Evolutionary conservation across 768 basidiomycete genomes (phyloP), one percentile per base, ranked within the genome.

Genomic region (Lactarius pseudohatsudake): DNA sequence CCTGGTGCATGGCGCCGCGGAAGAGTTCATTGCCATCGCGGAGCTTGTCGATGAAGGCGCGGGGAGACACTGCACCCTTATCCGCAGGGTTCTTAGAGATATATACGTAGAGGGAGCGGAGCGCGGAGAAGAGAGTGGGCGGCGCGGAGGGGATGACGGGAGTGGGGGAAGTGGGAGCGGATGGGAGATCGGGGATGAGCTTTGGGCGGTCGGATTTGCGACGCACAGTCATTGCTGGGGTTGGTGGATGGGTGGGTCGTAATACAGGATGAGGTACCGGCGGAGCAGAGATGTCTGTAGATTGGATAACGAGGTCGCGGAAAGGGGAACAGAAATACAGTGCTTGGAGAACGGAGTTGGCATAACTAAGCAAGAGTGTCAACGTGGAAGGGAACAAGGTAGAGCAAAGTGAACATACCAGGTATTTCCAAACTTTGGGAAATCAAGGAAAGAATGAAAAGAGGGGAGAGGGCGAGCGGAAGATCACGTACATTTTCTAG

Each of bases 331-430:
- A 98, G 76, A 96, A 96, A 80, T 98, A 99, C 63, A 98, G 85
- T 0, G 97, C 89, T 76, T 99, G 96, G 18, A 99, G 83, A 28
- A 99, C 94, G n/a, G 96, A 97, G 78, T 98, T 99, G 80, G 91
- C 95, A 77, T 99, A 99, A 79, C 95, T 95, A 75, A 20, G 58
- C 13, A 26, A 15, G 26, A 18, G 41, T 28, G 20, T 43, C 43
- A 18, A 4, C n/a, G 43, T 50, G 32, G 32, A 30, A 43, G 30
- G 13, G n/a, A 54, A 32, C 18, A 38, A 36, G 7, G 41, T 5
- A n/a, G n/a, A 22, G 15, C 4, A 3, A 22, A 53, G 63, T 20
- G 36, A 18, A 73, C 81, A 70, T 45, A 94, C 94, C 96, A 98
- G 57, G 94, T 98, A 76, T 98, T 98, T 47, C 94, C 95, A 80